These are phyloP conservation scores for Pseudocercospora pini-densiflorae DNA, from an alignment of 2,329 filamentous ascomycete genomes.

Conservation along the genomic window DNA sequence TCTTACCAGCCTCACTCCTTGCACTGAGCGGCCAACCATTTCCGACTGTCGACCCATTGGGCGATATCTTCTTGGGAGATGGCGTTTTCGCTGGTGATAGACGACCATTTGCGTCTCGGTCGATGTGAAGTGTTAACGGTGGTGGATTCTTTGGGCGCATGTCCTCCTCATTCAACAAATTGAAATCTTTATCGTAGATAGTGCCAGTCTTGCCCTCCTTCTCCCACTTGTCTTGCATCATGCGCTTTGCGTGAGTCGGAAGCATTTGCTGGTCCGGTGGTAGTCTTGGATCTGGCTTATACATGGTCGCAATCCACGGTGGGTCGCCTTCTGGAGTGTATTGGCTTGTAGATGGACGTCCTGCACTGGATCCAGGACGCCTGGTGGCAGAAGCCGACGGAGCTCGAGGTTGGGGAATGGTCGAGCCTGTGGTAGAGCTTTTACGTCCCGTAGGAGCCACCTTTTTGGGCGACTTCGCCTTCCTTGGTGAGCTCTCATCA, in stretches of 20 bases:
- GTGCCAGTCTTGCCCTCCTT: slow-evolving; percentile 85
- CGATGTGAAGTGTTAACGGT: slow-evolving; percentile 13
- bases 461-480: slow-evolving; percentile 47
- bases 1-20: slow-evolving; percentile 31
- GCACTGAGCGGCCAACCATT: slow-evolving; percentile 34
- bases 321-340: slow-evolving; percentile 83
- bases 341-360: slow-evolving; percentile 64
- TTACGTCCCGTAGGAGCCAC: slow-evolving; percentile 35
- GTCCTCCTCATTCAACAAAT: slow-evolving; percentile 73
- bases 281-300: slow-evolving; percentile 91
- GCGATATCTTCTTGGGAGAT: slow-evolving; percentile 21
- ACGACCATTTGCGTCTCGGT: not conserved
- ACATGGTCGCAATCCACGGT: slow-evolving; percentile 92
- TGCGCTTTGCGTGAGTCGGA: slow-evolving; percentile 85
- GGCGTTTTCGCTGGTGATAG: slow-evolving; percentile 10
- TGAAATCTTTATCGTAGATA: slow-evolving; percentile 85
- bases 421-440: slow-evolving; percentile 17
- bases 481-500: slow-evolving; percentile 41
- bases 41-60: slow-evolving; percentile 23
- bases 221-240: slow-evolving; percentile 96
- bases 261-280: slow-evolving; percentile 95
- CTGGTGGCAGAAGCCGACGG: slow-evolving; percentile 21
- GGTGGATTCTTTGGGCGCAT: slow-evolving; percentile 47
- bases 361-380: slow-evolving; percentile 33
- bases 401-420: slow-evolving; percentile 25